Base-by-base conservation (phyloP, 2,329 filamentous ascomycete genomes). In the Didymella exigua region DNA sequence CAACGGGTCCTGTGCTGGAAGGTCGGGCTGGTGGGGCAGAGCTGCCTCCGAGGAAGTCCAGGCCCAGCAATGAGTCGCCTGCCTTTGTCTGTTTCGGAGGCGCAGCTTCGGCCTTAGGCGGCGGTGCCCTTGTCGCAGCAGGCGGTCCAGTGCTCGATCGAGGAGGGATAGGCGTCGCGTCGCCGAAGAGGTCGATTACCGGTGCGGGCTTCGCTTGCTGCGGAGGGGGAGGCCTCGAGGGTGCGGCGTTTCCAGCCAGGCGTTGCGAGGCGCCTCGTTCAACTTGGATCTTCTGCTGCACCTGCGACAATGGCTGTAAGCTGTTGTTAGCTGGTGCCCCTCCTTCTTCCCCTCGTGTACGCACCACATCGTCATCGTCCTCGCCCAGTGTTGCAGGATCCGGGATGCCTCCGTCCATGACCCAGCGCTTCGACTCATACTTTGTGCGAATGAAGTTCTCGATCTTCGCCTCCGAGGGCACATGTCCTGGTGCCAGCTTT, bases 391-490 rank as follows among this genome's bases (percentile, higher is more conserved):
- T 90, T 3, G 90, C 84, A n/a, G 96, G 95, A 73, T 98, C 92
- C 5, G 96, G 96, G 72, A 96, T 93, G 5, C 87, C 87, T 1
- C 95, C 95, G 58, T 99, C 95, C 93, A 98, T 98, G n/a, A 92
- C 89, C 95, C 95, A 99, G 79, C 96, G 85, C 84, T 96, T 98
- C 49, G 95, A 89, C 76, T 99, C 95, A 77, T 99, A 99, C 78
- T 99, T 99, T 52, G 96, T 99, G 64, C 95, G 88, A 69, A 99
- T 98, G 72, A 99, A 99, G 81, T 98, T 99, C 83, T 99, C 95
- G 67, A 99, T 98, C 83, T 99, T 99, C 64, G 90, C 85, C 80
- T 99, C 96, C 19, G 93, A 96, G 1, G 95, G 95, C 41, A 93
- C 86, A 77, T 99, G 95, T 56, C 93, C 93, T 13, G 89, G 79